Evolutionary conservation across 495 filamentous ascomycete genomes (phyloP), one percentile per base, ranked within the genome.

Genomic region (Penicillium daleae): DNA sequence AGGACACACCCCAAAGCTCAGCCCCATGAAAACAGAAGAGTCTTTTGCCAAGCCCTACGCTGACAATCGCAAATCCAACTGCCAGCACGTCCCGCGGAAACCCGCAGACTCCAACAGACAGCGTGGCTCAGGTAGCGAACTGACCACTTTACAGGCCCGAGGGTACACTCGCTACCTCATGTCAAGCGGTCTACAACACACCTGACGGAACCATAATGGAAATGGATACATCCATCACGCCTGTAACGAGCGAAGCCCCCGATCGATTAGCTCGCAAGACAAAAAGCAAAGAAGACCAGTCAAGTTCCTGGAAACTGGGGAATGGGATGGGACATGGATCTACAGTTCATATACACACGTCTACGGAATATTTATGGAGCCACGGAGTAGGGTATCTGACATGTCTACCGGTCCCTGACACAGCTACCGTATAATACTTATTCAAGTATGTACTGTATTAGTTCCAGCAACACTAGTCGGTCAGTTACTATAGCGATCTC

Each of bases 71-170:
- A 56, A 56, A 42, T 2, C 2, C 24, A 29, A 56, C 54, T 22
- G 35, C 22, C 17, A 52, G 54, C 54, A 44, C 52, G 17, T 44
- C 54, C 52, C 32, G 32, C 32, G n/a, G 19, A 46, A 46, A 46
- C 21, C 5, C 19, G 24, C 9, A 21, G 9, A 46, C 21, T 12
- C 31, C 33, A 26, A 19, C 31, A 7, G 19, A 12, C 54, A 56
- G 31, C 33, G 22, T 55, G 52, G 52, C n/a, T 32, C n/a, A 35
- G 7, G 22, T 56, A 19, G 6, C 39, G n/a, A 46, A 17, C 17
- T 46, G 40, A 9, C n/a, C 19, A 22, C 21, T 46, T 22, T 0
- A 46, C 22, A 12, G 33, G n/a, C 22, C 17, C 26, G 42, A 29
- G 46, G 46, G 24, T 17, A 24, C 1, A 9, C 42, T 46, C 19